Conservation (phyloP, 495 filamentous ascomycete genomes). For the Aeminium ludgeri region DNA sequence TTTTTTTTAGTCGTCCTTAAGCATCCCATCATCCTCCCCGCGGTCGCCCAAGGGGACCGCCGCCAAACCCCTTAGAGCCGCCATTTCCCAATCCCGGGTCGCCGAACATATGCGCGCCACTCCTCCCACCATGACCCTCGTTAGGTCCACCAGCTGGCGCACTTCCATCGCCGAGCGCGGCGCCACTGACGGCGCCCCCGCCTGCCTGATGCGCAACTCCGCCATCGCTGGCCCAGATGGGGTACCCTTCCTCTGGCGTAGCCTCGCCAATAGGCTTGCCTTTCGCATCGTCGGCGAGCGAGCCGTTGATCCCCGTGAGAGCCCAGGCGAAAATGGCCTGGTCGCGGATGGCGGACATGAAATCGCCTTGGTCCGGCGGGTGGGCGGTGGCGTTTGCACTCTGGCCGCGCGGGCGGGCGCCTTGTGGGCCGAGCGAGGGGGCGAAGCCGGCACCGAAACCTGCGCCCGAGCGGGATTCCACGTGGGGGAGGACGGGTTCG, state of each 20-base stretch:
- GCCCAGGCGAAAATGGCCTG: slow-evolving; percentile 75
- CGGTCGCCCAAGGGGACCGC: no score
- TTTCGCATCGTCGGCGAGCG: slow-evolving; percentile 43
- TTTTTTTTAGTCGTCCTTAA: no score
- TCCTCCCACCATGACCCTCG: background rate
- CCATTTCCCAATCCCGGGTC: slow-evolving; percentile 9
- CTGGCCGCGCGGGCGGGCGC: background rate
- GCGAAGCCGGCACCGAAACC: slow-evolving; percentile 15
- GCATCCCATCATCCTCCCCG: no score
- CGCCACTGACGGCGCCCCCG: no score
- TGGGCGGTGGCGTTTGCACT: no score
- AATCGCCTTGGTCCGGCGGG: slow-evolving; percentile 29
- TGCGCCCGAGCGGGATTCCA: slow-evolving; percentile 7
- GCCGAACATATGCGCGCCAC: slow-evolving; percentile 6
- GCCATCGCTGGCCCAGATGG: slow-evolving; percentile 31
- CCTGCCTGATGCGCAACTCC: no score
- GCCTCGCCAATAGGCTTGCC: slow-evolving; percentile 45
- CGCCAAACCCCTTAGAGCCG: no score
- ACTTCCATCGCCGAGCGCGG: no score
- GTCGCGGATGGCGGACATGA: slow-evolving; percentile 69
- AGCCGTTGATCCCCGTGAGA: slow-evolving; percentile 65
- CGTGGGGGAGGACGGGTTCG: slow-evolving; percentile 35
- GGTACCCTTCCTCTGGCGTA: slow-evolving; percentile 39
- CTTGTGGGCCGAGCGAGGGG: slow-evolving; percentile 19
- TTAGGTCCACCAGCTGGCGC: background rate